These are phyloP conservation scores for Euptelea pleiosperma DNA, from an alignment of 164 flowering plant species.

Conservation along the genomic window DNA sequence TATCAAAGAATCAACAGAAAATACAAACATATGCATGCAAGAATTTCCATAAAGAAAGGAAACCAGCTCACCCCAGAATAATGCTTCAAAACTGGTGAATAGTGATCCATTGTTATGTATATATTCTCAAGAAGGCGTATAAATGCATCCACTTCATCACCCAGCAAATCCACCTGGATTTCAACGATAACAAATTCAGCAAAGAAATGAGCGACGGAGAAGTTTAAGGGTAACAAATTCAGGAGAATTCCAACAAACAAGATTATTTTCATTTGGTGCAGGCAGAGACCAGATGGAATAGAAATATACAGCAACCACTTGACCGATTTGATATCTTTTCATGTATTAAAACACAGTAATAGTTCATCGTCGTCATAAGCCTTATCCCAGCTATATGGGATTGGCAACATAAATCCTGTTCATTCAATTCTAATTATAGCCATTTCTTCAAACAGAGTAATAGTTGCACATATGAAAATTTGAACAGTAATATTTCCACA, in stretches of 20 bases:
- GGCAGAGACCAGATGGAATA: too few relatives aligned
- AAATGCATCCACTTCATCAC: constrained; percentile 73
- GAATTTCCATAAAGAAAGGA: not conserved
- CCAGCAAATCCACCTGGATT: constrained; percentile 69
- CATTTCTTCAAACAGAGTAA: too few relatives aligned
- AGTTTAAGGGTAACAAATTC: too few relatives aligned
- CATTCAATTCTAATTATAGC: too few relatives aligned
- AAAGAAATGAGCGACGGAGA: too few relatives aligned
- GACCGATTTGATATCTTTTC: too few relatives aligned
- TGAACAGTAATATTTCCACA: not conserved
- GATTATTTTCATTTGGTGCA: not conserved
- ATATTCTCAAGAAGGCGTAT: constrained; percentile 49
- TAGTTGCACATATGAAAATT: too few relatives aligned
- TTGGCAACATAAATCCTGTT: too few relatives aligned
- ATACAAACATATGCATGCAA: not conserved
- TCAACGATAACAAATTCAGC: not conserved
- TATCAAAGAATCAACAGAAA: not conserved
- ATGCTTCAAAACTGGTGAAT: constrained; percentile 48
- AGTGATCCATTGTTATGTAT: constrained; percentile 35
- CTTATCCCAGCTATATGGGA: too few relatives aligned
- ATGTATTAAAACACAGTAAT: too few relatives aligned
- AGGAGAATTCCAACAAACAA: not conserved
- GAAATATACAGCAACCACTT: too few relatives aligned
- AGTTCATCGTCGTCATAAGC: too few relatives aligned
- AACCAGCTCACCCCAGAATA: constrained; percentile 38